Evolutionary conservation across 2,329 filamentous ascomycete species (phyloP), one percentile per base, ranked within the genome.

Genomic region (Fusarium sarcochroum): DNA sequence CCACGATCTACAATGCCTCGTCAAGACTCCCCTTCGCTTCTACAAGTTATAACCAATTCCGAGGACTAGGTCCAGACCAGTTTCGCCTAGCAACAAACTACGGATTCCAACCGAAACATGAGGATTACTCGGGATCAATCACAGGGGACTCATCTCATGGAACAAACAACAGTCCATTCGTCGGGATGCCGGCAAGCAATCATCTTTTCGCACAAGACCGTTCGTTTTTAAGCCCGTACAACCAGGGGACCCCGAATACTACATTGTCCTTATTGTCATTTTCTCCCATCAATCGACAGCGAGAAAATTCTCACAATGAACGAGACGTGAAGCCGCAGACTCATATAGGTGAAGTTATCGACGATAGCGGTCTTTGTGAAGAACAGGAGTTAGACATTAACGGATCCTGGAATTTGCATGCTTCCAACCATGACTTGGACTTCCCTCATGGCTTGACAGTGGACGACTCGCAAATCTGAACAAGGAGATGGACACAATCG

Each of bases 181-280:
- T 78, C 18, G 61, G 69, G 11, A 63, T 77, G 13, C 51, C 78
- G 17, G 75, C 75, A 44, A 65, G 70, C 2, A 80, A 80, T 34
- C 76, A 78, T 13, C 70, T 80, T 20, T 76, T 79, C 38, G 63
- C 74, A 15, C 77, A 77, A 20, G 77, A 78, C 10, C 71, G 73
- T n/a, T 32, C 73, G 20, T 76, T 79, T 18, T 58, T 77, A 41
- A 70, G 64, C 37, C 50, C 77, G 7, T 76, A 72, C 27, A 70
- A 60, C 38, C 71, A 76, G 38, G 50, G 70, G 35, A 66, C 71
- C 5, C 48, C 69, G 7, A 67, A 53, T 30, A 61, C 70, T 21
- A 48, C 71, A 11, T 58, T 76, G 17, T 67, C 74, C 15, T 74
- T 74, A 0, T 61, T 79, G 20, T 68, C 71, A 7, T 78, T 80